phyloP scores from a whole-genome alignment of 2,329 filamentous ascomycete species.

The Microdochium bolleyi region DNA sequence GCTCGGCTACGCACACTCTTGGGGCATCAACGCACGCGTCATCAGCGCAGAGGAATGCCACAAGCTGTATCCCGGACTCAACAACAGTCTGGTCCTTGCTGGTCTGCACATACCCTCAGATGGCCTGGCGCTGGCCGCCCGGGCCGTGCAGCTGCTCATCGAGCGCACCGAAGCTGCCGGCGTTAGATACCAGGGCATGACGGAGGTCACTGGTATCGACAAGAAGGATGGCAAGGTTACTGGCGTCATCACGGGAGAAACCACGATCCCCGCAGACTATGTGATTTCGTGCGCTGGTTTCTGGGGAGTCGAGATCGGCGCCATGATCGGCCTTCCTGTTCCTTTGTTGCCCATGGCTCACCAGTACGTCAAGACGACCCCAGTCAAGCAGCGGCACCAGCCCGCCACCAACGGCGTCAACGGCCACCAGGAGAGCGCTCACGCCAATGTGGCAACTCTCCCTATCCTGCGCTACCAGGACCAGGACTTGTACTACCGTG shows the following conservation, averaged over 20 bases:
- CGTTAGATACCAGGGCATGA: constrained; percentile 47
- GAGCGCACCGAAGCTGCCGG: constrained; percentile 48
- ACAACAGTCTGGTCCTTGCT: constrained; percentile 43
- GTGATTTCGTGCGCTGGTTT: constrained; percentile 57
- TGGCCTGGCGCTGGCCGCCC: constrained; percentile 51
- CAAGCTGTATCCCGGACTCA: constrained; percentile 44
- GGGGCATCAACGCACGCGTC: constrained; percentile 48
- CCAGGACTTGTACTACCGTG: constrained; percentile 55
- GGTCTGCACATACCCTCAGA: constrained; percentile 54
- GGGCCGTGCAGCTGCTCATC: constrained; percentile 54
- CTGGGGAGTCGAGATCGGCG: constrained; percentile 58
- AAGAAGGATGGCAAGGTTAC: constrained; percentile 39
- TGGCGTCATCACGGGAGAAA: constrained; percentile 41
- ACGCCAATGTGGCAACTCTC: constrained; percentile 36
- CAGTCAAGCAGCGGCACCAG: constrained; percentile 21
- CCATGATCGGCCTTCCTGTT: constrained; percentile 49
- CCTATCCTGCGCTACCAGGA: constrained; percentile 58
- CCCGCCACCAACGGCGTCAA: neutral
- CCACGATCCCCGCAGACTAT: constrained; percentile 47
- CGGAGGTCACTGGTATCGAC: constrained; percentile 50
- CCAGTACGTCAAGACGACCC: constrained; percentile 55
- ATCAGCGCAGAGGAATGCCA: constrained; percentile 44
- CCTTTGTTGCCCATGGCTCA: constrained; percentile 54
- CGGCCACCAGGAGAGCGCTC: neutral
- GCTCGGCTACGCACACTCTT: constrained; percentile 51